Evolutionary conservation across 2,329 filamentous ascomycete genomes (phyloP).

Genomic region (Mycosphaerella arachidis): DNA sequence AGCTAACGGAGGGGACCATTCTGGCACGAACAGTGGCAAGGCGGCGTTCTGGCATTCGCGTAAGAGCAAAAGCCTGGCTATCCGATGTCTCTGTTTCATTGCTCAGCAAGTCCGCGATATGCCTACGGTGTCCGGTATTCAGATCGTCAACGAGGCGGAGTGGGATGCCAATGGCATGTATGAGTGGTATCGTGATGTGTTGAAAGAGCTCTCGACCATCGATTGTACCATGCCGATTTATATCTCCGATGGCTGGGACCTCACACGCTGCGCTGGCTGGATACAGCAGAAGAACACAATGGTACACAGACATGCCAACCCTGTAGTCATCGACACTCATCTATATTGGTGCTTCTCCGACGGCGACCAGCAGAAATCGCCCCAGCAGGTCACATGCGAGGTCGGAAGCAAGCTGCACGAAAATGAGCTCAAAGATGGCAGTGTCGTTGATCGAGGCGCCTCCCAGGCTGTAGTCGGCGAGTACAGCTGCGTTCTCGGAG

Average conservation of each 20-base stretch:
- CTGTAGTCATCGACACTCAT: slow-evolving; percentile 56
- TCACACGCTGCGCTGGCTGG: slow-evolving; percentile 45
- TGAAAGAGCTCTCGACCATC: slow-evolving; percentile 44
- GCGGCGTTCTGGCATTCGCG: slow-evolving; percentile 49
- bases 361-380: slow-evolving; percentile 47
- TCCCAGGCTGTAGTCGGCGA: slow-evolving; percentile 53
- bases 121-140: slow-evolving; percentile 53
- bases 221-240: slow-evolving; percentile 52
- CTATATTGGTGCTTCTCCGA: slow-evolving; percentile 57
- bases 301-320: slow-evolving; percentile 31
- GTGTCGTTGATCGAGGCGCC: slow-evolving; percentile 47
- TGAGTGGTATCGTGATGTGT: slow-evolving; percentile 52
- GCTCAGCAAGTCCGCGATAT: slow-evolving; percentile 44
- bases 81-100: slow-evolving; percentile 49
- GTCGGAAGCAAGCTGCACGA: slow-evolving; percentile 42
- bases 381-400: slow-evolving; percentile 49
- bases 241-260: slow-evolving; percentile 56
- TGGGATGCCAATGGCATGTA: slow-evolving; percentile 50
- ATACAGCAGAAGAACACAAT: slow-evolving; percentile 27
- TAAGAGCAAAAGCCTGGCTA: slow-evolving; percentile 43
- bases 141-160: slow-evolving; percentile 55
- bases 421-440: slow-evolving; percentile 46
- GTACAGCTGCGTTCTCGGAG: slow-evolving; percentile 54
- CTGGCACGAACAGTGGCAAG: slow-evolving; percentile 50
- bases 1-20: slow-evolving; percentile 53